Conservation (phyloP, 257 asterid species). For the Solanum medicagineum region DNA sequence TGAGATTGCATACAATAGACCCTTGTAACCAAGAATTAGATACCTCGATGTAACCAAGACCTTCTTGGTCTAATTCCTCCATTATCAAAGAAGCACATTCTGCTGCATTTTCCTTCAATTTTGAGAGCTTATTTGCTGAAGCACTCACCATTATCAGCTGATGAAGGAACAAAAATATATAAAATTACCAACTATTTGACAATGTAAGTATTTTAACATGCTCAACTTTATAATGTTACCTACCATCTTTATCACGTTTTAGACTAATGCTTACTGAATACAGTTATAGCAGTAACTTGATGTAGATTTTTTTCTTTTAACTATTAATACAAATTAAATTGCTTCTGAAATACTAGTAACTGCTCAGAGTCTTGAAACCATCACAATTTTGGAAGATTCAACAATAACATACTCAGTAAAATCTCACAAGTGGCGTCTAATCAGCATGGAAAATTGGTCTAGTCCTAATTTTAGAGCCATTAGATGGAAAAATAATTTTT, state of each 20-base stretch:
- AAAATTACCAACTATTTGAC: background rate
- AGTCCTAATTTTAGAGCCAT: too few relatives aligned
- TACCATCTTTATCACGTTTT: background rate
- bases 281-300: background rate
- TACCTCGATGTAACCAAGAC: conserved; percentile 86
- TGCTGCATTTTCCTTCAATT: conserved; percentile 72
- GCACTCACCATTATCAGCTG: conserved; percentile 91
- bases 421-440: too few relatives aligned
- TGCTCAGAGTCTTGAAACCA: background rate
- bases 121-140: conserved; percentile 74
- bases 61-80: conserved; percentile 88
- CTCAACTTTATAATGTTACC: background rate
- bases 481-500: too few relatives aligned
- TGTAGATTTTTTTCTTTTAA: background rate
- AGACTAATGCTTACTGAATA: background rate
- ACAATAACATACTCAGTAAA: too few relatives aligned
- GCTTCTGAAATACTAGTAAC: background rate
- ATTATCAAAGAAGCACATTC: conserved; percentile 73
- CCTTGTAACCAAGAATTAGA: background rate
- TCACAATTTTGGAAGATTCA: background rate
- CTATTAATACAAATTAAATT: background rate
- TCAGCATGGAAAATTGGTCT: too few relatives aligned
- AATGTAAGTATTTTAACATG: background rate
- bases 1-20: too few relatives aligned
- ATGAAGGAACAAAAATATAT: background rate